Base-by-base conservation (phyloP, 352 stramenopile genomes). In the Globisporangium alternatum region DNA sequence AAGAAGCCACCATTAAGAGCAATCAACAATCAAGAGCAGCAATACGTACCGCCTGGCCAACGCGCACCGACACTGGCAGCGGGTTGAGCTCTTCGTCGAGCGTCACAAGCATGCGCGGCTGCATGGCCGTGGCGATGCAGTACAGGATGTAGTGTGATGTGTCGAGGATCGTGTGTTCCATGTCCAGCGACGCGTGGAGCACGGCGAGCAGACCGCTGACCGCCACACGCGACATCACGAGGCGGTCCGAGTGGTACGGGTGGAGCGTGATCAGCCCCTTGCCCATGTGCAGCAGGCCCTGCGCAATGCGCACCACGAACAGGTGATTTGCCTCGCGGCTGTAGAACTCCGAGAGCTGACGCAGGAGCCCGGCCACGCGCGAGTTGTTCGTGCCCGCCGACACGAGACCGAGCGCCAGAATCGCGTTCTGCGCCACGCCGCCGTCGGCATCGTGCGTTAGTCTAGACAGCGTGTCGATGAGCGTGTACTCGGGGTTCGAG, bases 301-400 rank as follows among this genome's bases (percentile, higher is more conserved):
- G 98, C 31, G 98, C 93, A 67, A 99, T 98, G 65, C 98, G 94
- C 37, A 99, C 97, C 57, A 98, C 96, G 63, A 99, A 99, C 30
- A 99, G 83, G 66, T 98, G 95, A 65, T 98, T 96, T 44, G 96
- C 87, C 65, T 99, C 98, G 41, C 98, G 97, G 57, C 74, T 96
- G 83, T 99, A 99, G 70, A 99, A 99, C 71, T 99, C 97, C 37
- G 94, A 97, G 62, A 99, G 82, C 68, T 97, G 88, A 53, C 98
- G 93, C 59, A 99, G 85, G 33, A 99, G 80, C 63, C 97, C 96
- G 21, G 97, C 98, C 54, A 99, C 96, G 28, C 97, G 90, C 44
- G 95, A 99, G 78, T 99, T 99, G 78, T 99, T 99, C n/a, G 97
- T 99, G 47, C 98, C 98, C 41, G 97, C 97, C 53, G 95, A 96